phyloP scores from a whole-genome alignment of 192 early-diverging fungal species.

The Coemansia umbellata region DNA sequence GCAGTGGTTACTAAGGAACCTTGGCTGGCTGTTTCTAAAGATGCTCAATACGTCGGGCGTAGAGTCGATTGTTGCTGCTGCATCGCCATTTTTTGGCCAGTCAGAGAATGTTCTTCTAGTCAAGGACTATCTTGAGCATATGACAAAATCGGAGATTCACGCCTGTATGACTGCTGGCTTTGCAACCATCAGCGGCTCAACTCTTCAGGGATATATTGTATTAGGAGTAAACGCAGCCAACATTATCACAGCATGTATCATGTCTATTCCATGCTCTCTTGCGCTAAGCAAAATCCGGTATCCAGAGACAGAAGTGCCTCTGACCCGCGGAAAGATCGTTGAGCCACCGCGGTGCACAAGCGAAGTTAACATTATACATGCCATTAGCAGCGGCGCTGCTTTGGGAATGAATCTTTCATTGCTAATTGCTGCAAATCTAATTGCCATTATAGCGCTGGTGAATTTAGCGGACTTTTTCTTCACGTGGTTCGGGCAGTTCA shows the following conservation, averaged over 20 bases:
- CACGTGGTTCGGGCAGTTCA: constrained; percentile 67
- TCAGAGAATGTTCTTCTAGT: constrained; percentile 79
- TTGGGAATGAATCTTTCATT: constrained; percentile 72
- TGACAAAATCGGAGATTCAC: constrained; percentile 84
- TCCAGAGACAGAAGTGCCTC: constrained; percentile 77
- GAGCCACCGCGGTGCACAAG: constrained; percentile 57
- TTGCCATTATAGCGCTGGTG: constrained; percentile 72
- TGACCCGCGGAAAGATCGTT: constrained; percentile 66
- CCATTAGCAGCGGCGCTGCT: constrained; percentile 78
- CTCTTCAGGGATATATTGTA: constrained; percentile 67
- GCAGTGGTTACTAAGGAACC: constrained; percentile 71
- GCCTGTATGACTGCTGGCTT: constrained; percentile 87
- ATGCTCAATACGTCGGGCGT: constrained; percentile 74
- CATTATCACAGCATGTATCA: constrained; percentile 81
- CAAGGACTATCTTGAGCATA: constrained; percentile 73
- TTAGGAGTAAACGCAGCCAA: constrained; percentile 62
- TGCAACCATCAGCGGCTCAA: constrained; percentile 85
- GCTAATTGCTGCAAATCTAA: constrained; percentile 71
- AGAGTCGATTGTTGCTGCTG: constrained; percentile 79
- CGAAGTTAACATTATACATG: constrained; percentile 74
- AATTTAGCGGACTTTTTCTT: constrained; percentile 64
- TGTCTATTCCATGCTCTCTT: constrained; percentile 85
- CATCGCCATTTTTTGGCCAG: constrained; percentile 83
- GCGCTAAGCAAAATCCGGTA: constrained; percentile 81
- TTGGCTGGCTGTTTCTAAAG: constrained; percentile 61